These are phyloP conservation scores for Blastobotrys niveus DNA, from an alignment of 1,139 yeast genomes.

Conservation along the genomic window DNA sequence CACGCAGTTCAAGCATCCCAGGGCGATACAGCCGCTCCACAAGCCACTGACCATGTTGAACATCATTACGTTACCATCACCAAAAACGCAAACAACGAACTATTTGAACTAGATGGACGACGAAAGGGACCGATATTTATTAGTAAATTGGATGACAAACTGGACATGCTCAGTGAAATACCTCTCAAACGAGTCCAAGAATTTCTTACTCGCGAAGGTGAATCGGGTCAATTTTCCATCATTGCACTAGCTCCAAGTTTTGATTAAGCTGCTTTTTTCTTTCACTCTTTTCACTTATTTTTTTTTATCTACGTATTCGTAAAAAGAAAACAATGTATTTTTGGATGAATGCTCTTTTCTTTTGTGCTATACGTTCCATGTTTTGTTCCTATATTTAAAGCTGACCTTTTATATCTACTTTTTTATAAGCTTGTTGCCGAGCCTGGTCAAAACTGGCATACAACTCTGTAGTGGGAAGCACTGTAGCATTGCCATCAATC, in stretches of 20 bases:
- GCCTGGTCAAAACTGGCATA: conserved; percentile 43
- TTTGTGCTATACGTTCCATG: too few species aligned
- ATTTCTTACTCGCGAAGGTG: conserved; percentile 48
- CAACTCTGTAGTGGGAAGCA: conserved; percentile 39
- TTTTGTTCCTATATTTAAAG: conserved; percentile 22
- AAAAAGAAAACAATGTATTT: neutral
- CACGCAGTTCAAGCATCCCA: conserved; percentile 57
- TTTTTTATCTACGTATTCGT: neutral
- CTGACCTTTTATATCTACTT: conserved; percentile 91
- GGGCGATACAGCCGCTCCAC: conserved; percentile 81
- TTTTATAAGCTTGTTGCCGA: conserved; percentile 45
- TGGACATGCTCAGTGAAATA: conserved; percentile 50
- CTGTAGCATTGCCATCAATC: conserved; percentile 10
- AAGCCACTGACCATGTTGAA: conserved; percentile 55
- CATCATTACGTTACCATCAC: conserved; percentile 78
- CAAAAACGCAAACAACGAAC: conserved; percentile 38
- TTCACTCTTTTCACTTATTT: neutral
- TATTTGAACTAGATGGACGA: conserved; percentile 87
- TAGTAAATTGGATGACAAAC: conserved; percentile 42
- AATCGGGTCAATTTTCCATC: conserved; percentile 32
- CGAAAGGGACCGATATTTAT: conserved; percentile 69
- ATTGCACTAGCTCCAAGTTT: conserved; percentile 32
- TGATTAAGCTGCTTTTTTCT: conserved; percentile 6
- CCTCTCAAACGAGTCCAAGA: conserved; percentile 54
- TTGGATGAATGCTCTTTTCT: neutral